phyloP scores from a whole-genome alignment of 805 yeast genomes.

The Ogataea sp. region DNA sequence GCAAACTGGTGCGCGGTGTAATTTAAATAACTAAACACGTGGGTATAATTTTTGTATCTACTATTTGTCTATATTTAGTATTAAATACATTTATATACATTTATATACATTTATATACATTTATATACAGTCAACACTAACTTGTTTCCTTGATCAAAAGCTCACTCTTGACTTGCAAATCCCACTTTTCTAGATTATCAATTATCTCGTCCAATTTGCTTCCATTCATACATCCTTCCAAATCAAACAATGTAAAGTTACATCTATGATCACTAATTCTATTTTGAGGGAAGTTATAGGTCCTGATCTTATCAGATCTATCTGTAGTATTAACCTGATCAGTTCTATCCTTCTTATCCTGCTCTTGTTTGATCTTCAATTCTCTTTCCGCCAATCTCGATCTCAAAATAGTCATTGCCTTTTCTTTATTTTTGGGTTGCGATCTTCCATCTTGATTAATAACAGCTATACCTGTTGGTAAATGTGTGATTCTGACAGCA shows the following conservation, averaged over 20 bases:
- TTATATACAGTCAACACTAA: slow-evolving; percentile 4
- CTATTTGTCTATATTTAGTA: too few species aligned
- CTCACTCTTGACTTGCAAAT: slow-evolving; percentile 36
- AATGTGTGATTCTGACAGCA: slow-evolving; percentile 87
- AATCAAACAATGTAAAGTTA: slow-evolving; percentile 68
- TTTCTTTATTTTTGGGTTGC: slow-evolving; percentile 89
- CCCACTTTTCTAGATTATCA: slow-evolving; percentile 40
- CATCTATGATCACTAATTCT: slow-evolving; percentile 93
- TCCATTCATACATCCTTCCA: slow-evolving; percentile 60
- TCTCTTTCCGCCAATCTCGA: slow-evolving; percentile 82
- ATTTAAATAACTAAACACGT: too few species aligned
- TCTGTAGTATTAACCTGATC: slow-evolving; percentile 87
- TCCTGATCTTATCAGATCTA: slow-evolving; percentile 86
- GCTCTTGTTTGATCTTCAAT: slow-evolving; percentile 51
- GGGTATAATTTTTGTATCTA: too few species aligned
- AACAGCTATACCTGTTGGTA: slow-evolving; percentile 85
- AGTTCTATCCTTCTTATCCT: slow-evolving; percentile 59
- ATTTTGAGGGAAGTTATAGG: slow-evolving; percentile 89
- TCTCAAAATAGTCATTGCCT: slow-evolving; percentile 75
- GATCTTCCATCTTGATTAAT: slow-evolving; percentile 93
- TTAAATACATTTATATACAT: too few species aligned
- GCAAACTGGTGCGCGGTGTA: not conserved
- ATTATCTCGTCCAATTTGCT: slow-evolving; percentile 47
- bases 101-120: not conserved
- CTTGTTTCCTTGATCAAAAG: slow-evolving; percentile 21